Percentiles rank a stretch among this genome's conserved stretches.
Conservation (phyloP, 164 flowering plant genomes). For the Euptelea pleiosperma region DNA sequence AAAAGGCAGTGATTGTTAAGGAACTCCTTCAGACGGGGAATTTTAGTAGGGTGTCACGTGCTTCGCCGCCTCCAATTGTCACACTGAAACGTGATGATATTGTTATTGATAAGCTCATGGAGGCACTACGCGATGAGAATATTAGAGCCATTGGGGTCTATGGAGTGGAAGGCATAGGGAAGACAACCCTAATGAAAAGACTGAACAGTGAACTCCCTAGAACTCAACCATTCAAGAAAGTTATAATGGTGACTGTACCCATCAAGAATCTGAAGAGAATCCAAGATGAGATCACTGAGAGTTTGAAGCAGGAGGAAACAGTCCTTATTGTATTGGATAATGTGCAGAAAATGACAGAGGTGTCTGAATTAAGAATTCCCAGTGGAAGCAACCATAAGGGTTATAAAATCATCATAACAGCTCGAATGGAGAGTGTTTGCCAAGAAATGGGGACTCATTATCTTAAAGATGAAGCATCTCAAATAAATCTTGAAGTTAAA, state of each 20-base stretch:
- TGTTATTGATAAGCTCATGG: not conserved
- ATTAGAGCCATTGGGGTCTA: not conserved
- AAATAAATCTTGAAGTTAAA: not conserved
- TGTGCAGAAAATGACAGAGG: not conserved
- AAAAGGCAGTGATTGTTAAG: not conserved
- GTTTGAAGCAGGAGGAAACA: not conserved
- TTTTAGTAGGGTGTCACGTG: not conserved
- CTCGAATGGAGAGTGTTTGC: not conserved
- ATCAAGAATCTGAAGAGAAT: not conserved
- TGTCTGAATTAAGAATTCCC: not conserved
- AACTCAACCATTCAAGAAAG: not conserved
- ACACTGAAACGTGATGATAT: too few relatives aligned
- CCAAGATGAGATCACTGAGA: conserved; percentile 3
- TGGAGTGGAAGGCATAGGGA: too few relatives aligned
- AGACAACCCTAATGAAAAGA: not conserved
- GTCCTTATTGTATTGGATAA: conserved; percentile 8
- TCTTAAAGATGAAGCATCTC: too few relatives aligned
- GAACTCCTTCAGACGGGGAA: not conserved
- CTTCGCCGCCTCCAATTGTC: not conserved
- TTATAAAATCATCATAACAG: not conserved
- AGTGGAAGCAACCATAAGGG: too few relatives aligned
- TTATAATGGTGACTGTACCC: conserved; percentile 1
- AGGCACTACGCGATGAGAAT: not conserved
- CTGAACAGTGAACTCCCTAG: not conserved
- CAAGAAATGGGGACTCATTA: not conserved